These are phyloP conservation scores for Cladosporium sp. DNA, from an alignment of 2,329 filamentous ascomycete species.

Conservation along the genomic window DNA sequence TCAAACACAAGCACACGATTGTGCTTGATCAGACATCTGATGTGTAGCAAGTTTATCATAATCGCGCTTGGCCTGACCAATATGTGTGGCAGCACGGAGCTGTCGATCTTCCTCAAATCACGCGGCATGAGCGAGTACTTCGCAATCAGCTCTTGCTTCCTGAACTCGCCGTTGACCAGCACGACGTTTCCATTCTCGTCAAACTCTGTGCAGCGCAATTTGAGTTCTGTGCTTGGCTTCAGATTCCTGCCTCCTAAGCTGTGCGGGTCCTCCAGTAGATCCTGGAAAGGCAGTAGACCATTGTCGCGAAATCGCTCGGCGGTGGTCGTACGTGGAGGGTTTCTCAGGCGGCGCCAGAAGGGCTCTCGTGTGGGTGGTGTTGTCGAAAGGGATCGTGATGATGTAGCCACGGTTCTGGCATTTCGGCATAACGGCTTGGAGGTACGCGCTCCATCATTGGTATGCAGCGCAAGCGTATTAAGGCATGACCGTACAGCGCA, in stretches of 20 bases:
- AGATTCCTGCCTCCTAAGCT: conserved; percentile 62
- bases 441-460: too few relatives aligned
- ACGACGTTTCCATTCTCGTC: conserved; percentile 90
- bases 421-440: not conserved
- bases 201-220: conserved; percentile 89
- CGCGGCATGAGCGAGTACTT: conserved; percentile 92
- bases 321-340: conserved; percentile 21
- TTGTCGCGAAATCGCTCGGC: conserved; percentile 42
- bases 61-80: conserved; percentile 90
- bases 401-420: not conserved
- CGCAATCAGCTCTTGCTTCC: conserved; percentile 94
- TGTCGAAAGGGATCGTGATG: conserved; percentile 18
- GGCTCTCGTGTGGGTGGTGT: conserved; percentile 17
- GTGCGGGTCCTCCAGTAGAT: conserved; percentile 57
- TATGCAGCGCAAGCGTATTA: not conserved
- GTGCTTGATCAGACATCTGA: conserved; percentile 91
- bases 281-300: conserved; percentile 51
- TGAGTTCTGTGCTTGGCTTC: conserved; percentile 78
- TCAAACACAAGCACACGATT: conserved; percentile 94
- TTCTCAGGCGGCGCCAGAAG: conserved; percentile 12
- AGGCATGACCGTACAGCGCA: not conserved
- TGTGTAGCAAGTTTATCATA: conserved; percentile 90
- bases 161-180: conserved; percentile 90
- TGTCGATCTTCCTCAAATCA: conserved; percentile 96
- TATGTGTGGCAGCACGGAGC: conserved; percentile 90